Evolutionary conservation across 73 alveolate genomes (phyloP).

Genomic region (Paramecium biaurelia): DNA sequence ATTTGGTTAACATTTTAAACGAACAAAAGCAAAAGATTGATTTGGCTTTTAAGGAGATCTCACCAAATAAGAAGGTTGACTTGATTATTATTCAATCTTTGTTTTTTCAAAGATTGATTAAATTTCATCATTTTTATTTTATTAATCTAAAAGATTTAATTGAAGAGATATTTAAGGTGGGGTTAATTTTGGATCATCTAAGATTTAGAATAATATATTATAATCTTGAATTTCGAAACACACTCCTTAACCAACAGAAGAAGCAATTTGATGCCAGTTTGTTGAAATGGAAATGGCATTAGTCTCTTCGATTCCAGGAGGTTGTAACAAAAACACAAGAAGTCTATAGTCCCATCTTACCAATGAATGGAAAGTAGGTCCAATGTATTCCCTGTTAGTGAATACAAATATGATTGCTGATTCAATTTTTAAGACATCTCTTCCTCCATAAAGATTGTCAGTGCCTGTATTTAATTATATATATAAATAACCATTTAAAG

Average conservation of each 20-base stretch:
- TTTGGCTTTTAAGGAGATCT: not conserved
- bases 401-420: not conserved
- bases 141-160: not conserved
- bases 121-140: not conserved
- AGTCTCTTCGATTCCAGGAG: slow-evolving; percentile 28
- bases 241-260: not conserved
- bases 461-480: slow-evolving; percentile 18
- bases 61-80: not conserved
- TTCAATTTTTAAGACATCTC: slow-evolving; percentile 32
- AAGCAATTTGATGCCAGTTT: not conserved
- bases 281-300: not conserved
- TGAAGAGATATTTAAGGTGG: not conserved
- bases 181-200: slow-evolving; percentile 3
- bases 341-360: slow-evolving; percentile 42
- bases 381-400: not conserved
- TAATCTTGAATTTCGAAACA: not conserved
- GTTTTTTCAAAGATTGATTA: not conserved
- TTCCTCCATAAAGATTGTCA: slow-evolving; percentile 45
- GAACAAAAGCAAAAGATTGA: not conserved
- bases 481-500: slow-evolving; percentile 39
- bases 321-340: not conserved
- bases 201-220: not conserved
- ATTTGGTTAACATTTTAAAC: not conserved
- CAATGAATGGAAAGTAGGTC: no score
- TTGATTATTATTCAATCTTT: not conserved